phyloP scores from a whole-genome alignment of 1,139 yeast genomes.

The Pichia sp. region DNA sequence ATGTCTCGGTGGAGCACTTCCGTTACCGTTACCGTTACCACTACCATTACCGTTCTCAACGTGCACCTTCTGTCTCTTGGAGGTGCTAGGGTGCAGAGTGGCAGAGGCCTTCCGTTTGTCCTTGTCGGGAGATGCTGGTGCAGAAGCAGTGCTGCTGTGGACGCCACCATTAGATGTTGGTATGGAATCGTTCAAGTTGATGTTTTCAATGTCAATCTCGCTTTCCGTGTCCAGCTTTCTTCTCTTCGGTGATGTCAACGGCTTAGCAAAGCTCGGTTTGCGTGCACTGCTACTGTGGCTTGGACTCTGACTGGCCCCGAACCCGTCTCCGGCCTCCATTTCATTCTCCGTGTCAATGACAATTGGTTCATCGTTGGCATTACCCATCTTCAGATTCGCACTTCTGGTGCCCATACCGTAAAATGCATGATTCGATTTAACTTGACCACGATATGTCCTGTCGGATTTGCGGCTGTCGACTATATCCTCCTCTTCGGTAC shows the following conservation, averaged over 20 bases:
- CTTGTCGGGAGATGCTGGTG: background rate
- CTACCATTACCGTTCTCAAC: no score
- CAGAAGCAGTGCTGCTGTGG: no score
- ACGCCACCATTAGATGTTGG: background rate
- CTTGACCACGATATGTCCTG: no score
- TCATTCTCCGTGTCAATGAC: constrained; percentile 5
- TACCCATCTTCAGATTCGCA: background rate
- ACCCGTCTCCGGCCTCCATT: background rate
- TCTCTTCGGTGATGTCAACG: constrained; percentile 2
- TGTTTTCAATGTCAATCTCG: background rate
- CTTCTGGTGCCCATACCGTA: background rate
- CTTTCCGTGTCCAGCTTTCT: constrained; percentile 1
- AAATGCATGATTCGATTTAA: background rate
- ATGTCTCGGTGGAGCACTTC: no score
- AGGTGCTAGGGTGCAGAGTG: background rate
- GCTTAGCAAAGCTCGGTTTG: background rate
- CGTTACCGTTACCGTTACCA: no score
- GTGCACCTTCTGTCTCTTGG: background rate
- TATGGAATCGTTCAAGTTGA: background rate
- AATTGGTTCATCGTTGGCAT: constrained; percentile 1
- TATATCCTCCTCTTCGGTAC: background rate
- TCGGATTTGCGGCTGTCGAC: background rate
- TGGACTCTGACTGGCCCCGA: background rate
- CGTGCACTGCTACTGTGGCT: background rate
- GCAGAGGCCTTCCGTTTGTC: constrained; percentile 7